Evolutionary conservation across 345 rosid genomes (phyloP).

Genomic region (Salix koriyanagi): DNA sequence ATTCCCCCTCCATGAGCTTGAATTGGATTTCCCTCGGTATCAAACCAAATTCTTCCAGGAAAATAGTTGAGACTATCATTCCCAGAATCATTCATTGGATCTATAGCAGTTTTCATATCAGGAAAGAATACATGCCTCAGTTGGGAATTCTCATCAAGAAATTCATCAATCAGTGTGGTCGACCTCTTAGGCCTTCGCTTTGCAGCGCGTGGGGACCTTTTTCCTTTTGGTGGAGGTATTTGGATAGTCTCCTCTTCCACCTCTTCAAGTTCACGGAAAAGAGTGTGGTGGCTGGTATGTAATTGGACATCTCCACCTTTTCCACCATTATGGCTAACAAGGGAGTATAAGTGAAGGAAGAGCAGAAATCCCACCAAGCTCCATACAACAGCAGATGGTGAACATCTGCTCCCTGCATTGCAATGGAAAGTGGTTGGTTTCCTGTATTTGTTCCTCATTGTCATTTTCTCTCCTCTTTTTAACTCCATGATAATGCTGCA

Average conservation of each 20-base stretch:
- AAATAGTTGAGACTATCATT: constrained; percentile 51
- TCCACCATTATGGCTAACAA: constrained; percentile 37
- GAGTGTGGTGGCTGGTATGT: constrained; percentile 35
- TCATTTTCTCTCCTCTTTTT: constrained; percentile 53
- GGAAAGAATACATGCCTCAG: constrained; percentile 81
- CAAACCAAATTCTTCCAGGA: constrained; percentile 88
- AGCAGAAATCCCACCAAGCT: constrained; percentile 67
- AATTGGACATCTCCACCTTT: constrained; percentile 36
- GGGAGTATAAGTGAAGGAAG: constrained; percentile 51
- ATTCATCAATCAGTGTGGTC: constrained; percentile 79
- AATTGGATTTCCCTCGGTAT: constrained; percentile 81
- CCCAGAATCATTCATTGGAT: constrained; percentile 52
- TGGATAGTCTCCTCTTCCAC: constrained; percentile 73
- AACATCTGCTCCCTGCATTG: constrained; percentile 75
- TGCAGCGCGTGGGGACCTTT: constrained; percentile 73
- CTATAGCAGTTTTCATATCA: constrained; percentile 47
- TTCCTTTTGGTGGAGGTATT: constrained; percentile 79
- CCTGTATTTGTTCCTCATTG: constrained; percentile 73
- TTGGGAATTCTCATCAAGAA: constrained; percentile 90
- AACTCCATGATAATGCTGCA: constrained; percentile 59
- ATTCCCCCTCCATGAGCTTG: constrained; percentile 98
- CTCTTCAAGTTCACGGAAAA: constrained; percentile 57
- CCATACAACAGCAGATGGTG: constrained; percentile 53
- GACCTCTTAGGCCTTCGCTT: constrained; percentile 72
- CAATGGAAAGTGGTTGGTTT: constrained; percentile 64